Conservation (phyloP, 2,329 filamentous ascomycete species). For the Colletotrichum sp. region DNA sequence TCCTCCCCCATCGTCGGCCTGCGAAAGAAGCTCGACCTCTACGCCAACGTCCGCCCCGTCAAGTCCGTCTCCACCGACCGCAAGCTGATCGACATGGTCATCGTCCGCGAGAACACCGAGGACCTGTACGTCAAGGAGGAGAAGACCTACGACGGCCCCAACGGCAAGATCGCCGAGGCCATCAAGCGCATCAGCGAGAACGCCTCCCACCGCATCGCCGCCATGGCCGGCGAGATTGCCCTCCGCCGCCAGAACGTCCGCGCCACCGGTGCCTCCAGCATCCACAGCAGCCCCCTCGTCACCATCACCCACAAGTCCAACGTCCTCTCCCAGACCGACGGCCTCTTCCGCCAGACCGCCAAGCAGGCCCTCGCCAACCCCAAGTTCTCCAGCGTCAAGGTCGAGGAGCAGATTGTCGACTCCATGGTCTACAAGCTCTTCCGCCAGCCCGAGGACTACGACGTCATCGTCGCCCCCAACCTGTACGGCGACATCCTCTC, state of each 20-base stretch:
- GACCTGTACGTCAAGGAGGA: slow-evolving; percentile 99
- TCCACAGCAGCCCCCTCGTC: slow-evolving; percentile 75
- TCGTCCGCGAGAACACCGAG: slow-evolving; percentile 98
- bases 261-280: slow-evolving; percentile 58
- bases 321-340: slow-evolving; percentile 94
- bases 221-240: slow-evolving; percentile 95
- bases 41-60: slow-evolving; percentile 96
- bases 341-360: slow-evolving; percentile 85
- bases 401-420: slow-evolving; percentile 99
- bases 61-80: slow-evolving; percentile 75
- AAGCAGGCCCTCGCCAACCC: slow-evolving; percentile 72
- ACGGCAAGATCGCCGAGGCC: slow-evolving; percentile 88
- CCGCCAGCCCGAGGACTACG: slow-evolving; percentile 92
- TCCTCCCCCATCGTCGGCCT: slow-evolving; percentile 96
- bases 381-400: slow-evolving; percentile 66
- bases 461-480: slow-evolving; percentile 97
- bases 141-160: slow-evolving; percentile 75
- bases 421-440: slow-evolving; percentile 99
- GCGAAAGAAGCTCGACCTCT: slow-evolving; percentile 92
- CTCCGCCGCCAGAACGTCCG: slow-evolving; percentile 84
- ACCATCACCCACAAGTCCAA: slow-evolving; percentile 99
- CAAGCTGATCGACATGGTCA: slow-evolving; percentile 90
- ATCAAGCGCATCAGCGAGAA: slow-evolving; percentile 95
- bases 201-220: slow-evolving; percentile 84
- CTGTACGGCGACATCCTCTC: slow-evolving; percentile 97